Evolutionary conservation across 1,284 basidiomycete species (phyloP), one percentile per base, ranked within the genome.

Genomic region (Trichosporon asahii): DNA sequence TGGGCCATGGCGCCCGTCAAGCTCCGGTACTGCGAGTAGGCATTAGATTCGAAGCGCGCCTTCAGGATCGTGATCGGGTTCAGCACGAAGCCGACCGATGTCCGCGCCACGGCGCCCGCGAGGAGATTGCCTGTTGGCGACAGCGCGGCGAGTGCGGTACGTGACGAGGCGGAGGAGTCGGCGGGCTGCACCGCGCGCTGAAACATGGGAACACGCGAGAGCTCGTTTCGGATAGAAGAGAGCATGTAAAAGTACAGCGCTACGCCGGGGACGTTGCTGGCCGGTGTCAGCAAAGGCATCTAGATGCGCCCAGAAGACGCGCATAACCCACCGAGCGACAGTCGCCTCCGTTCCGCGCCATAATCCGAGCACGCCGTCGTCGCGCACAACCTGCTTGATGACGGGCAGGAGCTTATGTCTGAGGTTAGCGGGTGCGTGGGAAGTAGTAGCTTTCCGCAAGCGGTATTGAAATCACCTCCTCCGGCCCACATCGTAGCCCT

Each of bases 31-130:
- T 80, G 72, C 23, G 86, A 85, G 80, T 93, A 93, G 68, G 91
- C 86, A 75, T 90, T 90, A 78, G 92, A 94, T 88, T 99, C 96
- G 74, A 91, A 97, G 14, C 96, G 88, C 25, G 96, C 93, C 84
- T 99, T 99, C 69, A 99, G 85, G 14, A 99, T 90, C 0, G 96
- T 93, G 75, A 99, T 90, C 0, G 96, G 97, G 79, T 96, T 98
- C 71, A 99, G 80, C 0, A 95, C 73, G 76, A 98, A 91, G 0
- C 96, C 96, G 0, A 98, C 92, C 0, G 86, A 86, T 12, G 94
- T 90, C 64, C 97, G 88, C 0, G 93, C 90, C 3, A 91, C 88
- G 0, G 94, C 95, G 1, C 96, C 96, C 0, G 96, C 91, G 12
- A 97, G 68, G 1, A 99, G 86, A 82, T 99, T 98, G 0, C 95